Conservation (phyloP, 176 grass and related monocot species). For the Triticum aestivum region IWGSC_CS_RefSeq_v2.1 NC_057813.1:626251905-626252404, state of each 20-base stretch:
- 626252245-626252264: slow-evolving; percentile 61
- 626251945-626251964: slow-evolving; percentile 75
- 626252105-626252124: background rate
- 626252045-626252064: slow-evolving; percentile 85
- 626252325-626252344: slow-evolving; percentile 85
- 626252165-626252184: slow-evolving; percentile 48
- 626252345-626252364: slow-evolving; percentile 70
- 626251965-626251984: slow-evolving; percentile 72
- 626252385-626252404: slow-evolving; percentile 74
- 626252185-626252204: slow-evolving; percentile 80
- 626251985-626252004: slow-evolving; percentile 97
- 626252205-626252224: slow-evolving; percentile 67
- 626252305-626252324: slow-evolving; percentile 56
- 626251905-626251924: slow-evolving; percentile 96
- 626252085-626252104: background rate
- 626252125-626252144: slow-evolving; percentile 17
- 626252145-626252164: background rate
- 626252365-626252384: slow-evolving; percentile 55
- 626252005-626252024: slow-evolving; percentile 79
- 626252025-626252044: slow-evolving; percentile 96
- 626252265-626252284: slow-evolving; percentile 74
- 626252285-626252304: slow-evolving; percentile 73
- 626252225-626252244: slow-evolving; percentile 62
- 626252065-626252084: slow-evolving; percentile 49
- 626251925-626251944: slow-evolving; percentile 73